Percentiles rank a stretch among this genome's conserved stretches.
Evolutionary conservation across 2,329 filamentous ascomycete genomes (phyloP).

Genomic region (Epicoccum sorghinum): DNA sequence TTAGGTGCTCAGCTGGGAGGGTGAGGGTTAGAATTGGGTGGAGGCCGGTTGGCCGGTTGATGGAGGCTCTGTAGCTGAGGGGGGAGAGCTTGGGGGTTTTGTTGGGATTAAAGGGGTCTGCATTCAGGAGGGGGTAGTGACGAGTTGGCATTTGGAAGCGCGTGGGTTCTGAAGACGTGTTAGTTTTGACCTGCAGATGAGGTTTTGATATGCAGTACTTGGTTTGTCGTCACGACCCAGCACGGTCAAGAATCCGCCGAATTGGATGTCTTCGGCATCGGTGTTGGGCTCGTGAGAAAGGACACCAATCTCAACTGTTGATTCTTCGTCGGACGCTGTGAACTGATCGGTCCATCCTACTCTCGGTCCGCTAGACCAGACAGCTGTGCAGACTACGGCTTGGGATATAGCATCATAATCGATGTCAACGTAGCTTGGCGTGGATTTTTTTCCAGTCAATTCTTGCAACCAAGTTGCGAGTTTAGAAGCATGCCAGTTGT

Average conservation of each 20-base stretch:
- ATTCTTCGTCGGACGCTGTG: constrained; percentile 37
- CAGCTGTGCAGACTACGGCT: constrained; percentile 67
- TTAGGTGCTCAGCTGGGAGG: constrained; percentile 60
- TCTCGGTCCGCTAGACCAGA: constrained; percentile 58
- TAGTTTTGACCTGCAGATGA: neutral
- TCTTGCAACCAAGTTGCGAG: neutral
- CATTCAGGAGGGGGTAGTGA: constrained; percentile 64
- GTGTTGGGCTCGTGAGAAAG: constrained; percentile 69
- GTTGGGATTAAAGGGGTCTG: constrained; percentile 29
- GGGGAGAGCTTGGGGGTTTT: constrained; percentile 21
- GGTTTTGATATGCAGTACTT: constrained; percentile 46
- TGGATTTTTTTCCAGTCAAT: constrained; percentile 21
- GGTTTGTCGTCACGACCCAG: constrained; percentile 75
- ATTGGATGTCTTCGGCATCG: constrained; percentile 74
- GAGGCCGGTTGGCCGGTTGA: constrained; percentile 76
- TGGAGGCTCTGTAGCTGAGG: constrained; percentile 63
- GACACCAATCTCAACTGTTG: constrained; percentile 81
- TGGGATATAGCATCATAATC: constrained; percentile 75
- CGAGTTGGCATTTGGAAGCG: constrained; percentile 87
- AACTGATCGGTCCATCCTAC: constrained; percentile 57
- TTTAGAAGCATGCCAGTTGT: neutral
- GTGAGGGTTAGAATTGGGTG: constrained; percentile 82
- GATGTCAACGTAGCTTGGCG: constrained; percentile 73
- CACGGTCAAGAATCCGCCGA: constrained; percentile 79
- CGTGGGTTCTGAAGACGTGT: constrained; percentile 63